Evolutionary conservation across 139 green algal species (phyloP).

Genomic region (Auxenochlorella protothecoides): DNA sequence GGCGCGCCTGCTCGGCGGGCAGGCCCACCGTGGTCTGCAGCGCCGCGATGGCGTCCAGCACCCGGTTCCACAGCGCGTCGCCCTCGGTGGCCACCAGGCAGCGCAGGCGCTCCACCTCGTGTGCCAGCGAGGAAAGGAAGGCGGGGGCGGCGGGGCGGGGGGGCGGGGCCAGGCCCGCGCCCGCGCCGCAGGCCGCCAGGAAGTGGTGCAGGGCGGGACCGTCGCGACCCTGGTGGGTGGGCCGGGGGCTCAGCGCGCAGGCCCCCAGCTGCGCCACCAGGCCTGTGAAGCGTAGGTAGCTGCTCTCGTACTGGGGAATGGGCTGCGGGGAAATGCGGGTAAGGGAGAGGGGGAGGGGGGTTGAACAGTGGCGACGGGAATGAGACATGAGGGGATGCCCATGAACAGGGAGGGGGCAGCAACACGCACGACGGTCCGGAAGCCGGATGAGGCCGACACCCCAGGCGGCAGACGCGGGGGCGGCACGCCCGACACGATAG

Average conservation of each 20-base stretch:
- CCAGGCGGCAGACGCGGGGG: no score
- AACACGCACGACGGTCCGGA: no score
- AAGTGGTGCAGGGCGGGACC: neutral
- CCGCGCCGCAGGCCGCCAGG: slow-evolving; percentile 1
- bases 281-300: slow-evolving; percentile 17
- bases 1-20: neutral
- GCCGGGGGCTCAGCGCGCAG: no score
- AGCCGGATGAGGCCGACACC: no score
- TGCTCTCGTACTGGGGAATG: slow-evolving; percentile 15
- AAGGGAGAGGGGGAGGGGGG: neutral
- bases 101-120: slow-evolving; percentile 23
- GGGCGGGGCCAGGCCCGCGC: neutral
- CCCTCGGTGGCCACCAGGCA: slow-evolving; percentile 8
- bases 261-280: slow-evolving; percentile 10
- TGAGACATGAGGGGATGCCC: no score
- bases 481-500: no score
- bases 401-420: no score
- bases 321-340: neutral
- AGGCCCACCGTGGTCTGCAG: no score
- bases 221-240: no score
- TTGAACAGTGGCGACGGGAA: no score
- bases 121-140: slow-evolving; percentile 6
- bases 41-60: slow-evolving; percentile 12
- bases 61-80: slow-evolving; percentile 27
- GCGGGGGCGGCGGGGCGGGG: neutral